Evolutionary conservation across 2,329 filamentous ascomycete genomes (phyloP).

Genomic region (Fonsecaea monophora): DNA sequence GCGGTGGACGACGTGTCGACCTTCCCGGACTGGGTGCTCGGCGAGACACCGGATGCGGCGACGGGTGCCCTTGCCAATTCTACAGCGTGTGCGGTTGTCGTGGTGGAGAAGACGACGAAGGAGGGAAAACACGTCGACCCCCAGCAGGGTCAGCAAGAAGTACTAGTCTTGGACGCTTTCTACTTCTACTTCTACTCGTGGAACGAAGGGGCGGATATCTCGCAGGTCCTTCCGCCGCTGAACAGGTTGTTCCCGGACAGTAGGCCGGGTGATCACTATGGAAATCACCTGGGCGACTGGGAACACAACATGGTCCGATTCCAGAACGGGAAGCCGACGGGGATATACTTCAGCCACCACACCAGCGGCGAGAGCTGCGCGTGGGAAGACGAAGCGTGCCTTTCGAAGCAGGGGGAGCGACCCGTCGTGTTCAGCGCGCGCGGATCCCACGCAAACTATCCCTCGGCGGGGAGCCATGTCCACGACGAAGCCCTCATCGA

Average conservation of each 20-base stretch:
- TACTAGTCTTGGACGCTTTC: conserved; percentile 78
- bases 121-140: conserved; percentile 43
- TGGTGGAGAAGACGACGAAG: conserved; percentile 56
- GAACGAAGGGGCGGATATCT: conserved; percentile 89
- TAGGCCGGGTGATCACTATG: conserved; percentile 71
- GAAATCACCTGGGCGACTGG: conserved; percentile 98
- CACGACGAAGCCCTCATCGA: conserved; percentile 72
- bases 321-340: conserved; percentile 76
- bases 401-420: conserved; percentile 26
- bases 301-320: conserved; percentile 94
- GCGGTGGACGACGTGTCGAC: conserved; percentile 49
- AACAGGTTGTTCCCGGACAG: conserved; percentile 46
- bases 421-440: conserved; percentile 89
- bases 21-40: conserved; percentile 57
- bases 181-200: conserved; percentile 99
- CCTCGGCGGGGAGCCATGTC: conserved; percentile 74
- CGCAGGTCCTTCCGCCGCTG: conserved; percentile 63
- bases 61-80: conserved; percentile 60
- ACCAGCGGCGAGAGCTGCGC: conserved; percentile 67
- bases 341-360: conserved; percentile 70
- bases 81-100: conserved; percentile 61
- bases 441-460: conserved; percentile 84
- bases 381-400: conserved; percentile 51
- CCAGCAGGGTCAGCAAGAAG: conserved; percentile 43
- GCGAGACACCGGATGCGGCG: conserved; percentile 59